Conservation (phyloP, 2,329 filamentous ascomycete species). For the Zymoseptoria passerinii region DNA sequence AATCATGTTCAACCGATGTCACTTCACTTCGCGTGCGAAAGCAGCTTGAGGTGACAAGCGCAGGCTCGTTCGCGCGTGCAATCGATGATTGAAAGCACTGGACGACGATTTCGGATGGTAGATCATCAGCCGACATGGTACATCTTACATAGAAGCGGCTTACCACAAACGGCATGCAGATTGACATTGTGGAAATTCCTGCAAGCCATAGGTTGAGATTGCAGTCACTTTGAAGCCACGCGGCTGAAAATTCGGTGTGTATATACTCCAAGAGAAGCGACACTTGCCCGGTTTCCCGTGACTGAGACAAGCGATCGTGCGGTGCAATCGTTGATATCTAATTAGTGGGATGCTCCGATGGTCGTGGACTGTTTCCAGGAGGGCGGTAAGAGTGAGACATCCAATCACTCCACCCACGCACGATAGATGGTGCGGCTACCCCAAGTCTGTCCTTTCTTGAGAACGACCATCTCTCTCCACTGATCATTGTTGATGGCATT, state of each 20-base stretch:
- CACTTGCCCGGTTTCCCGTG: background rate
- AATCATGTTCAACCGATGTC: background rate
- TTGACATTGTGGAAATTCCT: background rate
- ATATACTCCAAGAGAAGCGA: background rate
- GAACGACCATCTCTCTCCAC: constrained; percentile 68
- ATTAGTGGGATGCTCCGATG: background rate
- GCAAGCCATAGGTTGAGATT: background rate
- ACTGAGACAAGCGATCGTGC: background rate
- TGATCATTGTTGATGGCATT: constrained; percentile 76
- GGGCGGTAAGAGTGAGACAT: background rate
- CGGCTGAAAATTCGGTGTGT: background rate
- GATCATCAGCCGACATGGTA: background rate
- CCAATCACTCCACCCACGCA: constrained; percentile 62
- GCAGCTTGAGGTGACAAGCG: background rate
- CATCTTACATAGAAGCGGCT: background rate
- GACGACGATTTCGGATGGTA: background rate
- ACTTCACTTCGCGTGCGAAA: background rate
- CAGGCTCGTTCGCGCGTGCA: background rate
- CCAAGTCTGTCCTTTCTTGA: constrained; percentile 79
- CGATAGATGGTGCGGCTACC: constrained; percentile 76
- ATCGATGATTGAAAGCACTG: background rate
- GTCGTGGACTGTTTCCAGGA: background rate
- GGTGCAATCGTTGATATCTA: background rate
- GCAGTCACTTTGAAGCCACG: background rate
- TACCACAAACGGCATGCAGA: background rate